These are phyloP conservation scores for Alternaria longipes DNA, from an alignment of 2,329 filamentous ascomycete species.

Conservation along the genomic window DNA sequence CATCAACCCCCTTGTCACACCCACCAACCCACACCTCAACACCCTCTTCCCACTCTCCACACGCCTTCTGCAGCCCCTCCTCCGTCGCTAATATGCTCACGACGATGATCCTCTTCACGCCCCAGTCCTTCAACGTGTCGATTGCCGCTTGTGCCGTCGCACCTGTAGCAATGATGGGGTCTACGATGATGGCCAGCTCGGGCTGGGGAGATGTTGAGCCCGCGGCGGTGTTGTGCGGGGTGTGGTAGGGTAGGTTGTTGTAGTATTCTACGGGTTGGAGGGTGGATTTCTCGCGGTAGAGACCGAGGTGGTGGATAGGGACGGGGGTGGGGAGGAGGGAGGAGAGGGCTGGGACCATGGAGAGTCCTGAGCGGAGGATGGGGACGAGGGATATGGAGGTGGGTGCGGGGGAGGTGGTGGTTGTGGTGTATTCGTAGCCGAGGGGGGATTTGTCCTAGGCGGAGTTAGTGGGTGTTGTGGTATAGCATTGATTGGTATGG, in stretches of 20 bases:
- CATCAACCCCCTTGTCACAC: constrained; percentile 76
- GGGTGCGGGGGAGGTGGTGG: constrained; percentile 69
- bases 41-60: constrained; percentile 78
- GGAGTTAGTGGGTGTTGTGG: background rate
- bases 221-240: constrained; percentile 49
- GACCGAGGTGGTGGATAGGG: constrained; percentile 89
- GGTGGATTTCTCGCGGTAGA: constrained; percentile 89
- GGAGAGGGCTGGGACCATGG: constrained; percentile 89
- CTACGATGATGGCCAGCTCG: constrained; percentile 81
- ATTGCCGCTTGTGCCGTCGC: constrained; percentile 90
- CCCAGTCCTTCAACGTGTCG: constrained; percentile 89
- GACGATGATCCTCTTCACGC: constrained; percentile 81
- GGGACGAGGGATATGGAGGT: constrained; percentile 81
- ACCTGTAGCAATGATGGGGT: constrained; percentile 93
- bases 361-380: constrained; percentile 89
- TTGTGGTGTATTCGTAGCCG: constrained; percentile 76
- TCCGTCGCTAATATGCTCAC: constrained; percentile 77
- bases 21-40: constrained; percentile 85
- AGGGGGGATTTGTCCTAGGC: constrained; percentile 78
- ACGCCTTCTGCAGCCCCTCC: constrained; percentile 75
- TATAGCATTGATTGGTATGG: background rate
- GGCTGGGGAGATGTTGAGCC: constrained; percentile 47
- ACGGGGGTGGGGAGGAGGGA: constrained; percentile 81
- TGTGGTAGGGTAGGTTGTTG: constrained; percentile 89
- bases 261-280: constrained; percentile 96